phyloP scores from a whole-genome alignment of 1,139 yeast species.

The Hyphopichia wangnamkhiaoensis region DNA sequence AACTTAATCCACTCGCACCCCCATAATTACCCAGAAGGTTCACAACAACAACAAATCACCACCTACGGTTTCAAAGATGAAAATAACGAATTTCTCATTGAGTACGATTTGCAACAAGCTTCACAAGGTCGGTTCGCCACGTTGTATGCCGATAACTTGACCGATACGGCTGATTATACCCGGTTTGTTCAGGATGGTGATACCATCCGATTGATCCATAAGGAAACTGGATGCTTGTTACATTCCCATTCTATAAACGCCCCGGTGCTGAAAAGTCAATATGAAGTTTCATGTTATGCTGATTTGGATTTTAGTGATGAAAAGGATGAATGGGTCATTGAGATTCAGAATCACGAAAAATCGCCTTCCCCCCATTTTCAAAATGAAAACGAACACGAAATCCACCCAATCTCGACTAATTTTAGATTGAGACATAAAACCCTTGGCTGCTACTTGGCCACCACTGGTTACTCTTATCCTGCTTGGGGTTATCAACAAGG shows the following conservation, averaged over 20 bases:
- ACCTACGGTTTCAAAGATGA: slow-evolving; percentile 74
- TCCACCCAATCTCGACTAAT: slow-evolving; percentile 72
- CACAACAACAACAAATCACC: slow-evolving; percentile 73
- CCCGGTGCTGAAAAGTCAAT: slow-evolving; percentile 51
- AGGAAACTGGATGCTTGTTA: slow-evolving; percentile 51
- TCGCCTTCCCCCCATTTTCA: slow-evolving; percentile 54
- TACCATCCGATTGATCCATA: slow-evolving; percentile 56
- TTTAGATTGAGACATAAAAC: slow-evolving; percentile 63
- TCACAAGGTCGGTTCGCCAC: slow-evolving; percentile 29
- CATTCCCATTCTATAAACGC: slow-evolving; percentile 65
- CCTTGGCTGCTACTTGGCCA: slow-evolving; percentile 72
- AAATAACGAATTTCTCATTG: slow-evolving; percentile 64
- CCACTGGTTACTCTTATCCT: slow-evolving; percentile 72
- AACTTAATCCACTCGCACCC: slow-evolving; percentile 71
- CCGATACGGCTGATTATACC: slow-evolving; percentile 12
- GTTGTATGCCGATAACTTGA: slow-evolving; percentile 21
- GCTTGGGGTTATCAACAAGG: slow-evolving; percentile 84
- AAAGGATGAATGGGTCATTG: slow-evolving; percentile 75
- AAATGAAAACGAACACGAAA: slow-evolving; percentile 32
- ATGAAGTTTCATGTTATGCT: slow-evolving; percentile 74
- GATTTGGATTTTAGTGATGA: slow-evolving; percentile 52
- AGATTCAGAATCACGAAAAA: slow-evolving; percentile 56
- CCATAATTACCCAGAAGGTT: slow-evolving; percentile 71
- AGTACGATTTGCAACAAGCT: slow-evolving; percentile 36
- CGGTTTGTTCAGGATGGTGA: slow-evolving; percentile 49